phyloP scores from a whole-genome alignment of 441 rosid genomes.

The Populus hybrid region DNA sequence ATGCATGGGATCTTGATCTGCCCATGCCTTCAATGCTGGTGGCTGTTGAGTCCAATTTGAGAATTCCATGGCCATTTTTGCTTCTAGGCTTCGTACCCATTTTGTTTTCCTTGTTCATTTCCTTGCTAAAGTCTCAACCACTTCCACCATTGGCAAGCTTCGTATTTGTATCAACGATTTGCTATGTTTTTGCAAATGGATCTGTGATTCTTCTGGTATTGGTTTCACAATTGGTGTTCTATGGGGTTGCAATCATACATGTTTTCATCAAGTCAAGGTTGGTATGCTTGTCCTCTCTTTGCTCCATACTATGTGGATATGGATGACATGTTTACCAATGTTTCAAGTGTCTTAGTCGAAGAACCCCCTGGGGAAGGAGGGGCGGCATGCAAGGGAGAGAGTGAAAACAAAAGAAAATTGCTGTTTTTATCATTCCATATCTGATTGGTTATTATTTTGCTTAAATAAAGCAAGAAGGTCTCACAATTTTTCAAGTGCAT shows the following conservation, averaged over 20 bases:
- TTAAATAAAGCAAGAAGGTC: not conserved
- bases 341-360: not conserved
- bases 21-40: slow-evolving; percentile 71
- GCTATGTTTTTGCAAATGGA: slow-evolving; percentile 84
- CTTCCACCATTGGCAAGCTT: slow-evolving; percentile 72
- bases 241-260: slow-evolving; percentile 63
- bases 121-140: slow-evolving; percentile 65
- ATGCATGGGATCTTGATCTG: slow-evolving; percentile 62
- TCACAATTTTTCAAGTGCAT: not conserved
- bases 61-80: slow-evolving; percentile 69
- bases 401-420: not conserved
- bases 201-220: slow-evolving; percentile 48
- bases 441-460: not conserved
- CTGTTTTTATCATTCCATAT: not conserved
- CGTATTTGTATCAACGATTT: slow-evolving; percentile 52
- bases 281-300: slow-evolving; percentile 22
- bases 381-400: not conserved
- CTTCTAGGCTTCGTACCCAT: slow-evolving; percentile 57
- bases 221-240: slow-evolving; percentile 68
- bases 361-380: not conserved
- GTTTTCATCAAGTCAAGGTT: slow-evolving; percentile 68
- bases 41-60: slow-evolving; percentile 80
- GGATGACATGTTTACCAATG: not conserved
- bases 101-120: slow-evolving; percentile 48
- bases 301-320: not conserved